Evolutionary conservation across 495 filamentous ascomycete genomes (phyloP), one percentile per base, ranked within the genome.

Genomic region (Physcia stellaris): DNA sequence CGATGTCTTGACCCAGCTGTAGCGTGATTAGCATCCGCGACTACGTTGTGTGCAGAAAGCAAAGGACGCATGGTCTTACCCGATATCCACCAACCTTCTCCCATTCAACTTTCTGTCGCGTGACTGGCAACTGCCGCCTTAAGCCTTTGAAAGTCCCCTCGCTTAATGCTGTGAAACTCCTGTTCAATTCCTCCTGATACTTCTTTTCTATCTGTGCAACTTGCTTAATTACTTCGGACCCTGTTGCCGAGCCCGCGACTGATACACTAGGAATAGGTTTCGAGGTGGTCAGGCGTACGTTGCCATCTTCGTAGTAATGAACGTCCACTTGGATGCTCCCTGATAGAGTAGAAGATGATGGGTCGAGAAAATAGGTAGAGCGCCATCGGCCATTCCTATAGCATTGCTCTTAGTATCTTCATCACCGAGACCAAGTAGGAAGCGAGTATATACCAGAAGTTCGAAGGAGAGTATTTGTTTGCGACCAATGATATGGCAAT

Each of bases 221-320:
- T 52, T 79, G 71, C 53, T 70, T 75, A 26, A 79, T 63, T 33
- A 96, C 69, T 24, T 73, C 76, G 5, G 68, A 64, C 5, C 83
- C 84, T 15, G 24, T 22, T 9, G 12, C 26, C 9, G 26, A 7
- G 26, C 22, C 18, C 3, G 73, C 74, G 6, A 67, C 59, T 2
- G 71, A 71, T 15, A 13, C 43, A 13, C 42, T 36, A 0, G 46
- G 38, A 19, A 92, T 49, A 4, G 80, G 68, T 64, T 95, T 95
- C 48, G 66, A 77, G 10, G 87, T 94, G 43, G 83, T 68, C 30
- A 99, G 70, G 2, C 90, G 75, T 31, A 99, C 92, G 52, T 99
- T 99, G 28, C 92, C 92, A 60, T 99, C 92, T 61, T 99, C 92
- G 68, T 96, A 99, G 72, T 99, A 99, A 68, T 99, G 92, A 32